These are phyloP conservation scores for Fusarium albosuccineum DNA, from an alignment of 2,329 filamentous ascomycete genomes.

Conservation along the genomic window DNA sequence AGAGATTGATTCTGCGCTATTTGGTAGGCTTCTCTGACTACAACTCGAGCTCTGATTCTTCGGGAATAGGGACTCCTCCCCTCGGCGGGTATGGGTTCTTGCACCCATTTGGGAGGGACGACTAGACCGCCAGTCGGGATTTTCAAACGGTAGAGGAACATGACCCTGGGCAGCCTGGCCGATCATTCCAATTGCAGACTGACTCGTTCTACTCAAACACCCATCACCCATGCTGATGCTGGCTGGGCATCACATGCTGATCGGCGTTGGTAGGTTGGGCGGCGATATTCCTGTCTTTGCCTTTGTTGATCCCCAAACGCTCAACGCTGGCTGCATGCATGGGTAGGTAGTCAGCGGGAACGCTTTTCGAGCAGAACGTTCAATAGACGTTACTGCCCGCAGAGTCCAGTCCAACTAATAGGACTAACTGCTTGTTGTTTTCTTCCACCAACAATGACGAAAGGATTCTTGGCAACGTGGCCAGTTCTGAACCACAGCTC, in stretches of 20 bases:
- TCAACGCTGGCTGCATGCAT: slow-evolving; percentile 20
- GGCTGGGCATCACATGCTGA: slow-evolving; percentile 28
- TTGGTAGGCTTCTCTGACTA: slow-evolving; percentile 11
- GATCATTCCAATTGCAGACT: slow-evolving; percentile 13
- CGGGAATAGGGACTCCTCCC: slow-evolving; percentile 3
- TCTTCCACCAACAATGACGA: neutral
- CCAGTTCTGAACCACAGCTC: neutral
- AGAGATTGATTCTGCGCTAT: neutral
- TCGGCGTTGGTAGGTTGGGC: slow-evolving; percentile 23
- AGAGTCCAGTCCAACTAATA: slow-evolving; percentile 3
- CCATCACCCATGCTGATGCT: slow-evolving; percentile 2
- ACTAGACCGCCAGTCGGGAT: slow-evolving; percentile 40
- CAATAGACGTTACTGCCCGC: slow-evolving; percentile 20
- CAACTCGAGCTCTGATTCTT: slow-evolving; percentile 3
- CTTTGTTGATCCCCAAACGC: slow-evolving; percentile 31
- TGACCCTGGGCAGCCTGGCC: slow-evolving; percentile 26
- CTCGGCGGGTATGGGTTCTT: slow-evolving; percentile 12
- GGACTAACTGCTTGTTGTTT: slow-evolving; percentile 1
- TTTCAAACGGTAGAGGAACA: slow-evolving; percentile 34
- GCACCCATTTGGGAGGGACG: slow-evolving; percentile 28
- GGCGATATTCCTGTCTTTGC: slow-evolving; percentile 7
- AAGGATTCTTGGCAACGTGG: slow-evolving; percentile 14
- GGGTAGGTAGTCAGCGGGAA: neutral
- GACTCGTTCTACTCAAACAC: slow-evolving; percentile 20
- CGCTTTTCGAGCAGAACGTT: slow-evolving; percentile 8